Percentiles rank a stretch among this genome's conserved stretches.
These are phyloP conservation scores for Wickerhamiella dianesei DNA, from an alignment of 805 yeast species.

Conservation along the genomic window DNA sequence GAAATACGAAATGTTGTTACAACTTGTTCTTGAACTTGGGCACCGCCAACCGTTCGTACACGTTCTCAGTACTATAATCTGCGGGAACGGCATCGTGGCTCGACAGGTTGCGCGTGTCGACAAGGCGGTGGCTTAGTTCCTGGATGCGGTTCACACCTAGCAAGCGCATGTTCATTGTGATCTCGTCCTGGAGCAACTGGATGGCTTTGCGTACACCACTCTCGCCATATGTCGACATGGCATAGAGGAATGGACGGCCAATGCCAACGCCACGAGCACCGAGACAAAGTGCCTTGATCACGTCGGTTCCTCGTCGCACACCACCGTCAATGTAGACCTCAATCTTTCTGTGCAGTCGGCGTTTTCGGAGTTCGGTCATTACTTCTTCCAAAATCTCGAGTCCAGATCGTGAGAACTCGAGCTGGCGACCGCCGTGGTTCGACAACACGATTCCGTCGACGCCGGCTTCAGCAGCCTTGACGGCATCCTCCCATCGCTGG, in stretches of 20 bases:
- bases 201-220: constrained; percentile 56
- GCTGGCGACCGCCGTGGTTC: constrained; percentile 83
- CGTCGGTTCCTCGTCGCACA: constrained; percentile 59
- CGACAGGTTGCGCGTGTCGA: constrained; percentile 41
- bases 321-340: constrained; percentile 70
- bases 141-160: constrained; percentile 53
- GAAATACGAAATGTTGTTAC: neutral
- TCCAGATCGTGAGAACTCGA: constrained; percentile 71
- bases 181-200: constrained; percentile 53
- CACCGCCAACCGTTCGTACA: constrained; percentile 17
- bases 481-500: constrained; percentile 69
- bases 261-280: constrained; percentile 69
- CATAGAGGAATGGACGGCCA: constrained; percentile 64
- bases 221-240: constrained; percentile 69
- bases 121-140: constrained; percentile 44
- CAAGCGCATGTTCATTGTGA: constrained; percentile 66
- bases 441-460: constrained; percentile 69
- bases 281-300: constrained; percentile 60
- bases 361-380: constrained; percentile 32
- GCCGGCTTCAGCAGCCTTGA: constrained; percentile 58
- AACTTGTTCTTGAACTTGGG: constrained; percentile 15
- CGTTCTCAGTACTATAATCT: constrained; percentile 13
- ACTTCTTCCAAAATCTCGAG: constrained; percentile 57
- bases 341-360: constrained; percentile 31
- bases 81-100: constrained; percentile 20